These are phyloP conservation scores for Xerocomus spinulosus DNA, from an alignment of 768 basidiomycete species.

Conservation along the genomic window DNA sequence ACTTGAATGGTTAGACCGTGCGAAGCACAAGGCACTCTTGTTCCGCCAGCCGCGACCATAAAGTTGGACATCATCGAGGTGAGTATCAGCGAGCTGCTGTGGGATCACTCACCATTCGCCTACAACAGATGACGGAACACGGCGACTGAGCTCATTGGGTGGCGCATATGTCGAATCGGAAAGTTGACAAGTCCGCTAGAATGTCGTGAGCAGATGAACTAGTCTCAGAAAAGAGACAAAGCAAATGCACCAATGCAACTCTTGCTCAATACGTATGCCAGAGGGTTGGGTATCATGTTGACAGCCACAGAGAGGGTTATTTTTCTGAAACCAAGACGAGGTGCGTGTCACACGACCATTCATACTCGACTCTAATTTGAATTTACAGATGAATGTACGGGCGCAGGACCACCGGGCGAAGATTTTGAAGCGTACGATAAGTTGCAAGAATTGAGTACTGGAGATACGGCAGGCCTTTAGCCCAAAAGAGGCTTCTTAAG, in stretches of 20 bases:
- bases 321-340: constrained; percentile 23
- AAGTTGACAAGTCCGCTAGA: constrained; percentile 74
- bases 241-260: constrained; percentile 69
- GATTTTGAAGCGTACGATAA: too few species aligned
- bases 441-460: too few species aligned
- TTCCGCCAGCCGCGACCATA: constrained; percentile 94
- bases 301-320: constrained; percentile 54
- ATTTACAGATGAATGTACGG: constrained; percentile 95
- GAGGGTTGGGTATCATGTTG: constrained; percentile 93
- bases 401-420: too few species aligned
- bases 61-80: constrained; percentile 95
- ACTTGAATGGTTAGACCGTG: constrained; percentile 77
- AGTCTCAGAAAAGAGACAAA: constrained; percentile 67
- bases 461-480: too few species aligned
- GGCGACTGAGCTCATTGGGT: constrained; percentile 79
- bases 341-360: constrained; percentile 17
- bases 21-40: constrained; percentile 79
- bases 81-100: neutral
- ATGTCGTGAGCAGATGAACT: constrained; percentile 79
- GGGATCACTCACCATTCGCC: neutral
- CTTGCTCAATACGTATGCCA: constrained; percentile 89
- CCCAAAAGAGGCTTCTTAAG: too few species aligned
- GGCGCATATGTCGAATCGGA: constrained; percentile 88
- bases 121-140: constrained; percentile 50
- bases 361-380: constrained; percentile 51